Evolutionary conservation across 305 asterid genomes (phyloP).

Genomic region (Salvia sclarea): DNA sequence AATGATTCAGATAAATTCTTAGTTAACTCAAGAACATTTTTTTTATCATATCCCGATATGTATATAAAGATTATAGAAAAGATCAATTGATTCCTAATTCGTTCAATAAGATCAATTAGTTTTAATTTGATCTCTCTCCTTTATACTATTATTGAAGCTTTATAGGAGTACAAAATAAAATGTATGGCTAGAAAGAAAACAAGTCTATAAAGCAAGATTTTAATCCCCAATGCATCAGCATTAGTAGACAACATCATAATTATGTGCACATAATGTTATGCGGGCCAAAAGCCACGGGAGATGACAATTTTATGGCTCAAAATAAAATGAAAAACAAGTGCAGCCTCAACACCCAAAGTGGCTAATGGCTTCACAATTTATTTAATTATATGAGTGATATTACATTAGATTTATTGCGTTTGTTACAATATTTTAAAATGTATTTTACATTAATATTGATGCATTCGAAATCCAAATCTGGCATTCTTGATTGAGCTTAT

Average conservation of each 20-base stretch:
- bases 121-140: too few relatives aligned
- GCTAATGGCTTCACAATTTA: not conserved
- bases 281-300: slow-evolving; percentile 22
- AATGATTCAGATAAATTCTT: too few relatives aligned
- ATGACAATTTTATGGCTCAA: slow-evolving; percentile 12
- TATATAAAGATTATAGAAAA: too few relatives aligned
- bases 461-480: not conserved
- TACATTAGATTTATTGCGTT: not conserved
- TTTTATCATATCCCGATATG: too few relatives aligned
- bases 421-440: not conserved
- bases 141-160: not conserved
- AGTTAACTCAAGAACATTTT: too few relatives aligned
- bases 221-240: not conserved
- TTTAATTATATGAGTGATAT: not conserved
- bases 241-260: slow-evolving; percentile 15
- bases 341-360: not conserved
- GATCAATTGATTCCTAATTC: too few relatives aligned
- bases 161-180: not conserved
- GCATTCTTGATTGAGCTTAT: slow-evolving; percentile 16
- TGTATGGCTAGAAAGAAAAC: not conserved
- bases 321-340: not conserved
- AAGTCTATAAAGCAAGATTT: not conserved
- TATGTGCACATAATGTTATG: not conserved
- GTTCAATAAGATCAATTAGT: too few relatives aligned
- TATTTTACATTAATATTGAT: not conserved